phyloP scores from a whole-genome alignment of 345 rosid species.

The Boechera divaricarpa region DNA sequence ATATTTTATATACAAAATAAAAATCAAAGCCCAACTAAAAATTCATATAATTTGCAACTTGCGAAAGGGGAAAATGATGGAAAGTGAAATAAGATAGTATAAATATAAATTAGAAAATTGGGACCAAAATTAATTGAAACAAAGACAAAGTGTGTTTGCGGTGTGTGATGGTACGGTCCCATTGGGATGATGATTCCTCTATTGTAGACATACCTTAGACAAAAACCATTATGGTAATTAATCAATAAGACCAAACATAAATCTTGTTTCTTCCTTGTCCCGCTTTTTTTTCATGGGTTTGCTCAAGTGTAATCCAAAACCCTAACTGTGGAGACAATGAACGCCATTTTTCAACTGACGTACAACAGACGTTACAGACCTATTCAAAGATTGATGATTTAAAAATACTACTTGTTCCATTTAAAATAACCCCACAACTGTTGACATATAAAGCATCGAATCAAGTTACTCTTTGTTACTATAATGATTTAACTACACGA shows the following conservation, averaged over 20 bases:
- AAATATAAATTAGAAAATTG: conserved; percentile 13
- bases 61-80: not conserved
- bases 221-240: conserved; percentile 34
- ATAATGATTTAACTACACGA: not conserved
- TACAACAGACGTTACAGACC: not conserved
- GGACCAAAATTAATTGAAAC: conserved; percentile 31
- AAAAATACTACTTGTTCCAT: conserved; percentile 12
- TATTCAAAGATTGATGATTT: conserved; percentile 26
- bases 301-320: conserved; percentile 11
- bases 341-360: conserved; percentile 13
- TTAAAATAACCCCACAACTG: not conserved
- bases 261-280: conserved; percentile 40
- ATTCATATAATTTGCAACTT: not conserved
- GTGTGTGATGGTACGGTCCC: conserved; percentile 28
- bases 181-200: conserved; percentile 36
- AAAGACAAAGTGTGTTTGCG: conserved; percentile 39
- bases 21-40: not conserved
- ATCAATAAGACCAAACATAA: conserved; percentile 21
- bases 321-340: conserved; percentile 20
- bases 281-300: conserved; percentile 2
- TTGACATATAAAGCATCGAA: not conserved
- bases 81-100: conserved; percentile 16
- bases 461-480: not conserved
- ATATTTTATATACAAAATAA: not conserved
- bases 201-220: conserved; percentile 39